Evolutionary conservation across 805 yeast genomes (phyloP), one percentile per base, ranked within the genome.

Genomic region (Pichia pseudocactophila): DNA sequence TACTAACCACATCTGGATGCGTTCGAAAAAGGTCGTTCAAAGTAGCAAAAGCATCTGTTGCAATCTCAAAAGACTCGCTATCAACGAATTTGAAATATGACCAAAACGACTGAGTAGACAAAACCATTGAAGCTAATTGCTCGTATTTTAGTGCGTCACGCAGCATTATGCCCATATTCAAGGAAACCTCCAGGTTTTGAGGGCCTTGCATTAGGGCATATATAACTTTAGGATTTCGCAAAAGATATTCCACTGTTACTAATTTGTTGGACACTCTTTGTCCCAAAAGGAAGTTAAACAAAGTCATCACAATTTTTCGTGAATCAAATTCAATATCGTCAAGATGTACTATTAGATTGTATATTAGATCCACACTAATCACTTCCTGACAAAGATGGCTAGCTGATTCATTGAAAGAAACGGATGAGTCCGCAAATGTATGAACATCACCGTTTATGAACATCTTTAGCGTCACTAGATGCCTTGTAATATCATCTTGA

Each of bases 1-100:
- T 86, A 5, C 82, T 66, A 0, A 83, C 86, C 22, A 80, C 59
- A 49, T 72, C 73, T 48, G 81, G 80, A 64, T 87, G 95, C 3
- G 66, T 55, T 0, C 88, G 78, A 37, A 92, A 66, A 30, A 84
- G 64, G 47, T 80, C 90, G 51, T 68, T 74, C 53, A 83, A 64
- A 1, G 95, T 85, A 41, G 81, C 78, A 61, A 90, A 84, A 1
- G 95, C 77, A 57, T 88, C 96, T 0, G 96, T 85, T 44, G 95
- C 87, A 18, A 84, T 76, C 63, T 92, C 97, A 65, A 92, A 92
- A 25, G 82, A 78, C 4, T 80, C 81, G 31, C 73, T 68, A 51
- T 79, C 81, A 32, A 85, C 84, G 58, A 83, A 86, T 36, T 74
- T 76, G 62, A 92, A 90, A 53, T 78, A 81, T 47, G 76, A 75